phyloP scores from a whole-genome alignment of 1,284 basidiomycete species.

The Tilletia walkeri region DNA sequence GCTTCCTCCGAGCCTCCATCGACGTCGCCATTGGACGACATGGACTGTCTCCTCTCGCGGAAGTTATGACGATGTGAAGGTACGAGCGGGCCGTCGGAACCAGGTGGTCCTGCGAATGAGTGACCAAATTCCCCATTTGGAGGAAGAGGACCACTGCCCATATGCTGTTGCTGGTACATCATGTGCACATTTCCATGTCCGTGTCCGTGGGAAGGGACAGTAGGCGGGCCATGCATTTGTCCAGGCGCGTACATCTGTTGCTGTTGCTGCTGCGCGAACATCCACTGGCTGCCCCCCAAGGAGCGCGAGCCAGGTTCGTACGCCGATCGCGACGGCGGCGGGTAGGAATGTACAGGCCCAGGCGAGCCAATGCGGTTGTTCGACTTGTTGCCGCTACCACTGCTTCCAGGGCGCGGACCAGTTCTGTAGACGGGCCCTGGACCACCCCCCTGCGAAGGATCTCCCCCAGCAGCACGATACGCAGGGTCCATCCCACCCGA shows the following conservation, averaged over 20 bases:
- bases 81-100: not conserved
- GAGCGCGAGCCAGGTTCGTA: conserved; percentile 37
- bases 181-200: not conserved
- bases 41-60: conserved; percentile 23
- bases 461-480: too few relatives aligned
- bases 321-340: conserved; percentile 35
- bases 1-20: conserved; percentile 7
- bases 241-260: not conserved
- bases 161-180: not conserved
- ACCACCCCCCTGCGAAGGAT: too few relatives aligned
- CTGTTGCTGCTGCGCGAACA: conserved; percentile 8
- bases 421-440: not conserved
- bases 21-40: conserved; percentile 12
- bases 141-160: not conserved
- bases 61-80: conserved; percentile 2
- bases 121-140: too few relatives aligned
- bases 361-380: conserved; percentile 2
- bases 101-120: not conserved
- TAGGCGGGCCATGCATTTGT: not conserved
- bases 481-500: not conserved
- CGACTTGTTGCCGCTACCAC: conserved; percentile 1
- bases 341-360: conserved; percentile 29
- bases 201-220: not conserved
- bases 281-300: conserved; percentile 7
- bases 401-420: conserved; percentile 3